phyloP scores from a whole-genome alignment of 306 rosid genomes.

The Vigna reflexopilosa region DNA sequence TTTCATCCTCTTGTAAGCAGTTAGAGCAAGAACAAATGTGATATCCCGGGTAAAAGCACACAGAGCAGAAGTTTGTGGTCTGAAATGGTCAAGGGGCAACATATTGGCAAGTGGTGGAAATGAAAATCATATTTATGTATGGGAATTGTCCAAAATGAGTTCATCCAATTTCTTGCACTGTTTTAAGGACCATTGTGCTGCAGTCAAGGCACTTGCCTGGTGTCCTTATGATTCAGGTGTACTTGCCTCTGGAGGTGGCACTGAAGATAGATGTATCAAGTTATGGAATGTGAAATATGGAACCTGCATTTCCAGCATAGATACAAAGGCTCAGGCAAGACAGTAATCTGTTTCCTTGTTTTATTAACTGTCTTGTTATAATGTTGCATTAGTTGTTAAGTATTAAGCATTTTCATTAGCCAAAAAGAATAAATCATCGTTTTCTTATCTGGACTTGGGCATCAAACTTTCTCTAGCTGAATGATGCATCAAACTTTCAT shows the following conservation, averaged over 20 bases:
- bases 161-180: slow-evolving; percentile 68
- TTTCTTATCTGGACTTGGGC: background rate
- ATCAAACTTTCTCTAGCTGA: background rate
- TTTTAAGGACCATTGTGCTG: slow-evolving; percentile 68
- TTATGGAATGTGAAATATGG: slow-evolving; percentile 74
- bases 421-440: slow-evolving; percentile 1
- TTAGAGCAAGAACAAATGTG: slow-evolving; percentile 59
- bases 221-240: slow-evolving; percentile 70
- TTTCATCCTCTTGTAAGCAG: slow-evolving; percentile 48
- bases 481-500: slow-evolving; percentile 1
- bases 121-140: slow-evolving; percentile 71
- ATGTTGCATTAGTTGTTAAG: background rate
- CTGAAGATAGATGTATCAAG: slow-evolving; percentile 72
- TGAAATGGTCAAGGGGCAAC: slow-evolving; percentile 82
- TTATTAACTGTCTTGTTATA: background rate
- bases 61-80: slow-evolving; percentile 69
- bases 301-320: slow-evolving; percentile 57
- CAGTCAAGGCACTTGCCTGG: slow-evolving; percentile 90
- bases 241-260: slow-evolving; percentile 90
- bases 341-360: background rate
- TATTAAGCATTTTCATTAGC: slow-evolving; percentile 20
- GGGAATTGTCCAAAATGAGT: slow-evolving; percentile 74
- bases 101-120: slow-evolving; percentile 88
- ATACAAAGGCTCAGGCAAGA: slow-evolving; percentile 76
- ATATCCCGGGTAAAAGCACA: slow-evolving; percentile 56